A percentile compares a stretch with the other conserved stretches of the same genome.
phyloP scores from a whole-genome alignment of 345 rosid species.

The Aquilaria yunnanensis region DNA sequence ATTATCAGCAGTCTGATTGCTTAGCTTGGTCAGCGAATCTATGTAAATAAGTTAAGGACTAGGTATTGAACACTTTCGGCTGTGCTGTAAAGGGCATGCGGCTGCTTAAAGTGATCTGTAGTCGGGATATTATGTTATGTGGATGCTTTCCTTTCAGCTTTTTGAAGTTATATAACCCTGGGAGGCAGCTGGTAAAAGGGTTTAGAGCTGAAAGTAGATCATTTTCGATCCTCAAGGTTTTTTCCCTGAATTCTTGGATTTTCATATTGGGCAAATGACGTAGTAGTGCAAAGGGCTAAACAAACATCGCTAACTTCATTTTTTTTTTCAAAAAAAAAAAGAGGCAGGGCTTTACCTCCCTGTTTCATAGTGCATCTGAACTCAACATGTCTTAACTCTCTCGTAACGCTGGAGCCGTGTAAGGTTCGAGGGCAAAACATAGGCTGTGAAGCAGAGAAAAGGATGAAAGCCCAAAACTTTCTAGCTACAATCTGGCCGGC shows the following conservation, averaged over 20 bases:
- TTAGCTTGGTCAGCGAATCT: not conserved
- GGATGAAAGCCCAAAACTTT: too few relatives aligned
- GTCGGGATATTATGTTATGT: not conserved
- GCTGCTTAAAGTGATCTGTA: not conserved
- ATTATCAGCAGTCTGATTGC: constrained; percentile 3
- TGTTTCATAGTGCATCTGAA: too few relatives aligned
- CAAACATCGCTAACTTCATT: not conserved
- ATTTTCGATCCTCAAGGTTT: too few relatives aligned
- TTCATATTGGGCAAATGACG: too few relatives aligned
- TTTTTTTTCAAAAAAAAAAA: constrained; percentile 1
- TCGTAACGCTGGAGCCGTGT: too few relatives aligned
- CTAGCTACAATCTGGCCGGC: too few relatives aligned
- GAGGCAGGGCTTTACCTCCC: constrained; percentile 4
- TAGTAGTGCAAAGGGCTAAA: too few relatives aligned
- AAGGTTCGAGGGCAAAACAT: constrained; percentile 4
- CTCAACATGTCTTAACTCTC: too few relatives aligned
- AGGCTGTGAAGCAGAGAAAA: too few relatives aligned
- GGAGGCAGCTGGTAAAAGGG: not conserved
- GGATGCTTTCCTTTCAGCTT: not conserved
- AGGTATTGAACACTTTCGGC: not conserved
- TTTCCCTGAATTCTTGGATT: too few relatives aligned
- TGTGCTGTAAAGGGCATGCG: not conserved
- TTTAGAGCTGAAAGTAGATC: not conserved
- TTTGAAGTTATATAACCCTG: not conserved
- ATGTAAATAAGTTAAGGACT: not conserved